A percentile compares a stretch with the other conserved stretches of the same genome.
phyloP scores from a whole-genome alignment of 495 filamentous ascomycete species.

The Glarea lozoyensis region DNA sequence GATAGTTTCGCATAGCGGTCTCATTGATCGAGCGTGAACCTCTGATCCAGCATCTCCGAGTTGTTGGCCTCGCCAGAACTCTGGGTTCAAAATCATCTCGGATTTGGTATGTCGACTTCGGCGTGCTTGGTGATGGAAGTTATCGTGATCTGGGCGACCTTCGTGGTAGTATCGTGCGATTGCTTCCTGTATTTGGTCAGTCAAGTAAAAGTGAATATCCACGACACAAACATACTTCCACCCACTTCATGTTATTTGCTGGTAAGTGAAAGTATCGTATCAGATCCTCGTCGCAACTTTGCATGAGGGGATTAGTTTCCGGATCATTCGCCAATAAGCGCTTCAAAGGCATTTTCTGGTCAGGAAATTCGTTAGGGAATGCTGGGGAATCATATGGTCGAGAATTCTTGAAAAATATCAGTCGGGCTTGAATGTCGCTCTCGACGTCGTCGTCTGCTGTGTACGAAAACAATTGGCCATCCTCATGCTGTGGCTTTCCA shows the following conservation, averaged over 20 bases:
- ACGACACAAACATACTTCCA: constrained; percentile 12
- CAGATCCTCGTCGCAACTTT: constrained; percentile 8
- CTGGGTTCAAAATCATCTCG: background rate
- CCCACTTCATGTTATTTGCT: constrained; percentile 29
- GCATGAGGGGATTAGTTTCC: constrained; percentile 22
- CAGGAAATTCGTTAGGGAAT: constrained; percentile 16
- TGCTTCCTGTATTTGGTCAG: constrained; percentile 1
- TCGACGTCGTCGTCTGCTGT: no score
- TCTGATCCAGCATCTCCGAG: background rate
- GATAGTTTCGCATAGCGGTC: constrained; percentile 4
- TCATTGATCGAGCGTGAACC: constrained; percentile 1
- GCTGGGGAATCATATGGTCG: constrained; percentile 11
- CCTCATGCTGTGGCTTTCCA: no score
- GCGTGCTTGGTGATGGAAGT: background rate
- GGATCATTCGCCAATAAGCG: constrained; percentile 19
- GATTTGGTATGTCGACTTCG: no score
- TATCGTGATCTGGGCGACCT: constrained; percentile 14
- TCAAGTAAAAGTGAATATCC: background rate
- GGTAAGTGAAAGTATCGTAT: constrained; percentile 29
- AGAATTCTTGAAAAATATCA: background rate
- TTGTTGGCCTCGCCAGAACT: constrained; percentile 1
- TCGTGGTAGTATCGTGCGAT: constrained; percentile 23
- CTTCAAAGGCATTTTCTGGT: constrained; percentile 20
- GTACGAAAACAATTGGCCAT: no score
- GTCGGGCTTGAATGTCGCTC: background rate